These are phyloP conservation scores for Monosporascus sp. DNA, from an alignment of 2,329 filamentous ascomycete species.

Conservation along the genomic window DNA sequence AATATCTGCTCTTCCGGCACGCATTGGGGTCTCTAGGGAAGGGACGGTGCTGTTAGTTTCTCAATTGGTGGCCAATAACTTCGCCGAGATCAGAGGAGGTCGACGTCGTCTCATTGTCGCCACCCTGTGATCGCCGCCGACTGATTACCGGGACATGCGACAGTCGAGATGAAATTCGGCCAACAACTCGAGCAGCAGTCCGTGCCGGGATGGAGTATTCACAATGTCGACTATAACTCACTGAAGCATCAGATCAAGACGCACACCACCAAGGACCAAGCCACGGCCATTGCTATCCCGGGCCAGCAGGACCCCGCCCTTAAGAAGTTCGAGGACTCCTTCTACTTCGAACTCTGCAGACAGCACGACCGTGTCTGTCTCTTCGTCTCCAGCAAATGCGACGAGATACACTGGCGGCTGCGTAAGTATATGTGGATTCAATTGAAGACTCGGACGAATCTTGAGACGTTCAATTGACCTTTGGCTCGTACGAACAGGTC, in stretches of 20 bases:
- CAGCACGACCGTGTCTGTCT: slow-evolving; percentile 75
- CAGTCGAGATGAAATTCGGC: slow-evolving; percentile 65
- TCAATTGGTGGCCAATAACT: too few species aligned
- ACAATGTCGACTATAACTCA: slow-evolving; percentile 86
- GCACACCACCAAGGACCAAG: slow-evolving; percentile 68
- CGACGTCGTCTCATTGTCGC: too few species aligned
- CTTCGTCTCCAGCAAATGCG: slow-evolving; percentile 74
- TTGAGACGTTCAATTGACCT: not conserved
- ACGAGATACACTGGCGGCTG: slow-evolving; percentile 68
- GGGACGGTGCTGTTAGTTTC: too few species aligned
- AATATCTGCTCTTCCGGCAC: too few species aligned
- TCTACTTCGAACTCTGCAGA: slow-evolving; percentile 64
- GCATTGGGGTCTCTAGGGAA: too few species aligned
- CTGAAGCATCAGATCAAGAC: slow-evolving; percentile 81
- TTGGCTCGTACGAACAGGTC: slow-evolving; percentile 29
- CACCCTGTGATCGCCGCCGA: too few species aligned
- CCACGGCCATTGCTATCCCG: slow-evolving; percentile 66
- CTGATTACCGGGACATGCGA: not conserved
- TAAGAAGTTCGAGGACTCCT: slow-evolving; percentile 62
- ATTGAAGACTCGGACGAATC: slow-evolving; percentile 12
- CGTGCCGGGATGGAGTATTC: slow-evolving; percentile 76
- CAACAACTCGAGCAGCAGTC: slow-evolving; percentile 69
- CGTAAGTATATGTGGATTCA: slow-evolving; percentile 39
- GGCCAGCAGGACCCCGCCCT: slow-evolving; percentile 59
- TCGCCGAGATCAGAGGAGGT: too few species aligned